Conservation (phyloP, 306 rosid species). For the Rubus idaeus region DNA sequence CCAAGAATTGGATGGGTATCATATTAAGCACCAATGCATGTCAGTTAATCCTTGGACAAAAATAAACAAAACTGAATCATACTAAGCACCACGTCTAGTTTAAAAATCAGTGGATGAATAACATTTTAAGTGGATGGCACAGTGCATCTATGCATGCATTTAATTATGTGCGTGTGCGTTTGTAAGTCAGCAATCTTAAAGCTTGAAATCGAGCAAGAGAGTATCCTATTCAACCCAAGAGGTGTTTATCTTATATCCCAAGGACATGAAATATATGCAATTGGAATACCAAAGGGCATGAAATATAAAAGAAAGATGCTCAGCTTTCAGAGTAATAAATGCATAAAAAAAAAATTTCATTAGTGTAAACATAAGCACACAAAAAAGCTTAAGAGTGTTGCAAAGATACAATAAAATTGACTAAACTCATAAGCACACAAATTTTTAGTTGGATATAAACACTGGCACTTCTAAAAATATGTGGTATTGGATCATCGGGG, state of each 20-base stretch:
- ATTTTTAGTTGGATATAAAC: not conserved
- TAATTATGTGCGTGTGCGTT: not conserved
- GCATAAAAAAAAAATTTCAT: not conserved
- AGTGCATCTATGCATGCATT: not conserved
- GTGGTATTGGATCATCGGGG: not conserved
- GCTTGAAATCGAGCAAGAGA: not conserved
- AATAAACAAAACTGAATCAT: conserved; percentile 8
- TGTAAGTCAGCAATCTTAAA: not conserved
- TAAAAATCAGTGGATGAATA: not conserved
- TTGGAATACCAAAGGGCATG: not conserved
- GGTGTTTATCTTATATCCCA: not conserved
- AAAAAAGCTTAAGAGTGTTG: not conserved
- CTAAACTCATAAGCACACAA: not conserved
- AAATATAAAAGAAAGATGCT: not conserved
- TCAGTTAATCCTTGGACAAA: not conserved
- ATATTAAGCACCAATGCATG: too few species aligned
- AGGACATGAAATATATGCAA: not conserved
- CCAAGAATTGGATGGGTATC: too few species aligned
- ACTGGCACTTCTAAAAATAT: not conserved
- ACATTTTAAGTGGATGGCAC: not conserved
- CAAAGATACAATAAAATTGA: not conserved
- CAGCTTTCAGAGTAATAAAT: not conserved
- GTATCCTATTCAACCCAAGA: not conserved
- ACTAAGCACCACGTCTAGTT: not conserved
- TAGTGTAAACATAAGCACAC: not conserved